These are phyloP conservation scores for Paramecium octaurelia DNA, from an alignment of 73 alveolate species.

Conservation along the genomic window DNA sequence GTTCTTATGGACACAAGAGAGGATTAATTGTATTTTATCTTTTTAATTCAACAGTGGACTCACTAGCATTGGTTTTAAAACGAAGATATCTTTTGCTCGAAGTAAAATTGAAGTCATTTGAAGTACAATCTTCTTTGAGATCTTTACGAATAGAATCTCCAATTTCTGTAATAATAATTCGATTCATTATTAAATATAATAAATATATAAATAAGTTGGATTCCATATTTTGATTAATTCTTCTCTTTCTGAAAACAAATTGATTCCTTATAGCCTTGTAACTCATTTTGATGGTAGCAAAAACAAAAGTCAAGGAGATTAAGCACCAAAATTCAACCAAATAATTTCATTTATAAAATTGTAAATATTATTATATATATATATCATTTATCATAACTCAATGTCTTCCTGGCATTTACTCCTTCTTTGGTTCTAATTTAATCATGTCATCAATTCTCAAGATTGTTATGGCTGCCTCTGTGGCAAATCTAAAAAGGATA, in stretches of 20 bases:
- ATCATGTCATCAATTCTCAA: slow-evolving; percentile 96
- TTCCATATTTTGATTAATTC: background rate
- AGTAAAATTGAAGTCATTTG: background rate
- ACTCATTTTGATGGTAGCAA: background rate
- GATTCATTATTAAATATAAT: background rate
- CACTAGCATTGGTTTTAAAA: background rate
- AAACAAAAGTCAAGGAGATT: background rate
- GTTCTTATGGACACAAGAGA: background rate
- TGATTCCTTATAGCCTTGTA: background rate
- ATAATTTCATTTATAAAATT: background rate
- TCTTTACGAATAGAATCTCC: slow-evolving; percentile 24
- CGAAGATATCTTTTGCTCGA: background rate
- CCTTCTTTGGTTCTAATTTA: slow-evolving; percentile 84
- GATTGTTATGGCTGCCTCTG: slow-evolving; percentile 99
- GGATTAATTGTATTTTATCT: slow-evolving; percentile 3
- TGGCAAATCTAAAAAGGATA: slow-evolving; percentile 78
- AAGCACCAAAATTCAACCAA: background rate
- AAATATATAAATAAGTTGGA: background rate
- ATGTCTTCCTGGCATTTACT: slow-evolving; percentile 69
- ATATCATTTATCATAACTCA: background rate
- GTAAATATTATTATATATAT: background rate
- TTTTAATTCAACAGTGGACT: background rate
- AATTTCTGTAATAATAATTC: slow-evolving; percentile 32
- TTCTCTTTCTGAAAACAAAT: background rate
- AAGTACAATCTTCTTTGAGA: background rate